Conservation (phyloP, 2,329 filamentous ascomycete genomes). For the Sporothrix protearum region DNA sequence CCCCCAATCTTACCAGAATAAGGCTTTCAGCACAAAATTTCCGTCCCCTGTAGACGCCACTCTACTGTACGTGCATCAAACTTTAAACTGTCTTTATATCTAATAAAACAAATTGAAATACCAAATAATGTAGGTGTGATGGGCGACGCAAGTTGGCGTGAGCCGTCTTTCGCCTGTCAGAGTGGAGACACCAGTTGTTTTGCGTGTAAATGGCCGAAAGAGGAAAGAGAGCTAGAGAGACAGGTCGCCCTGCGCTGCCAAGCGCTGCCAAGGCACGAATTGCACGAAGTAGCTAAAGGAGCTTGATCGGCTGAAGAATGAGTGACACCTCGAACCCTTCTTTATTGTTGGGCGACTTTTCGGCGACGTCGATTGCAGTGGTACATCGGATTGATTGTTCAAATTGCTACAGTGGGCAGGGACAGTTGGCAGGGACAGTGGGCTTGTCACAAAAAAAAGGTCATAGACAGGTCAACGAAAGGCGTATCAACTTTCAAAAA, state of each 20-base stretch:
- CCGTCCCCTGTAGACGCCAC: background rate
- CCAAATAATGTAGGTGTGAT: no score
- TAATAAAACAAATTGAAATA: background rate
- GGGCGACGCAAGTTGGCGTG: no score
- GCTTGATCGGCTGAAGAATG: background rate
- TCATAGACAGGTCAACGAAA: background rate
- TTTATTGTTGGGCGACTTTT: no score
- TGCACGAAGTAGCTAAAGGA: background rate
- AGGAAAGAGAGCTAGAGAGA: slow-evolving; percentile 11
- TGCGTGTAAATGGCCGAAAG: slow-evolving; percentile 17
- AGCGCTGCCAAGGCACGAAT: background rate
- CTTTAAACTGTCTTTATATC: background rate
- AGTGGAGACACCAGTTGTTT: background rate
- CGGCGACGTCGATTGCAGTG: no score
- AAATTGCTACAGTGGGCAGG: background rate
- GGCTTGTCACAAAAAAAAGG: background rate
- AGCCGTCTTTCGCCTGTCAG: background rate
- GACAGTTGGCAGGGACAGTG: no score
- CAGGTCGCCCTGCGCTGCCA: background rate
- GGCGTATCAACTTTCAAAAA: background rate
- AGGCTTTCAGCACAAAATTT: background rate
- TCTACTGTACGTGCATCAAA: background rate
- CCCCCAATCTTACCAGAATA: background rate
- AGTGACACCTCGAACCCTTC: no score
- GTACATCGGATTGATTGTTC: background rate